A percentile compares a stretch with the other conserved stretches of the same genome.
Evolutionary conservation across 257 asterid genomes (phyloP).

Genomic region (Knoxia roxburghii): DNA sequence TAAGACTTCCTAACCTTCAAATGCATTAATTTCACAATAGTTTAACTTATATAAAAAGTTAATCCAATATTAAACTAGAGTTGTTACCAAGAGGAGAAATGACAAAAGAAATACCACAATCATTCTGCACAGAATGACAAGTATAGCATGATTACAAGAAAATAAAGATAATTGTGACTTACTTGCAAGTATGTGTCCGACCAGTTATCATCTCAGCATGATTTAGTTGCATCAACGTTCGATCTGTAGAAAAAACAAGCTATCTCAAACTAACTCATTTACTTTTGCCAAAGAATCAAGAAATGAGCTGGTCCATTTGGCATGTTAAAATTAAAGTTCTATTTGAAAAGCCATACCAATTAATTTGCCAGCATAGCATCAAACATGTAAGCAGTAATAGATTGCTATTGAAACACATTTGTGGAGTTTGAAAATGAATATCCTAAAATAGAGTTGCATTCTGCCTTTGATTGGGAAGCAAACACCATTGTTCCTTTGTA

Average conservation of each 20-base stretch:
- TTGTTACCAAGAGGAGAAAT: not conserved
- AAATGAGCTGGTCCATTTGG: not conserved
- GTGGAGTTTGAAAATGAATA: too few species aligned
- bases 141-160: not conserved
- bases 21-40: not conserved
- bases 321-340: too few species aligned
- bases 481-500: too few species aligned
- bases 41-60: too few species aligned
- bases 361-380: not conserved
- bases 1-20: not conserved
- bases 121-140: not conserved
- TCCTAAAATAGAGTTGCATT: too few species aligned
- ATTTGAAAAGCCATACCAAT: not conserved
- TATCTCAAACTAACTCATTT: constrained; percentile 2
- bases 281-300: not conserved
- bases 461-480: too few species aligned
- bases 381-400: too few species aligned
- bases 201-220: constrained; percentile 71
- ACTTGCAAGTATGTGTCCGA: constrained; percentile 69
- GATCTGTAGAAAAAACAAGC: constrained; percentile 45
- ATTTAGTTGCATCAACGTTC: constrained; percentile 67
- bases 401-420: too few species aligned
- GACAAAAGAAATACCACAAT: not conserved
- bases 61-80: not conserved
- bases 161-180: constrained; percentile 23